phyloP scores from a whole-genome alignment of 768 basidiomycete genomes.

The Amanita pallidorosea region DNA sequence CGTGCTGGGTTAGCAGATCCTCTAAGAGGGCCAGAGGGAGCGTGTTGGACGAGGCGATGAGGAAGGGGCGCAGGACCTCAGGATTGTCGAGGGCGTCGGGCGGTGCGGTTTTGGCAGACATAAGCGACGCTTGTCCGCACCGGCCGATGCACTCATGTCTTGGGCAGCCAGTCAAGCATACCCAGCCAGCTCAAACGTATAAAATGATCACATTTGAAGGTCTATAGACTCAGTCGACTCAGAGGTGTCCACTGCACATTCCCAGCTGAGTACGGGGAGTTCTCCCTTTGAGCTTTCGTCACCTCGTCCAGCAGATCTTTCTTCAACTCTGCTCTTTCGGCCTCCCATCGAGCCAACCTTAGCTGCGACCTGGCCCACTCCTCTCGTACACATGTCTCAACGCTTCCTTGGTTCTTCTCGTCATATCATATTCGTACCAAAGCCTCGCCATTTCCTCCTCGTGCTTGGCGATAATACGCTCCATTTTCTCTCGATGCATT shows the following conservation, averaged over 20 bases:
- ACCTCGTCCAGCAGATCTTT: background rate
- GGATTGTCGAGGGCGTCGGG: background rate
- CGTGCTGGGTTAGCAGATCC: conserved; percentile 37
- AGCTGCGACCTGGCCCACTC: background rate
- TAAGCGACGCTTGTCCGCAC: background rate
- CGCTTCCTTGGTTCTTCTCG: background rate
- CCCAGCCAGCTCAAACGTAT: too few relatives aligned
- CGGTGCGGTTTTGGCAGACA: background rate
- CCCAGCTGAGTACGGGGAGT: too few relatives aligned
- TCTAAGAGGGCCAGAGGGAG: conserved; percentile 14
- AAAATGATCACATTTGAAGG: too few relatives aligned
- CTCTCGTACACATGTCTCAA: background rate
- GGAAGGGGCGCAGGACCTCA: background rate
- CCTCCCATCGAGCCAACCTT: background rate
- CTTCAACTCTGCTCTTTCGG: background rate
- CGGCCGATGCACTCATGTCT: too few relatives aligned
- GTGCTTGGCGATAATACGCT: background rate
- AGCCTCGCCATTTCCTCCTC: background rate
- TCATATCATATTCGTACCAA: too few relatives aligned
- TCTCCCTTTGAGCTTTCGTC: too few relatives aligned
- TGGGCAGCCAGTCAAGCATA: too few relatives aligned
- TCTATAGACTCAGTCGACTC: too few relatives aligned
- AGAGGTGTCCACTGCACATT: too few relatives aligned
- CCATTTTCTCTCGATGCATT: too few relatives aligned
- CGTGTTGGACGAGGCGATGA: background rate